Conservation (phyloP, 1,284 basidiomycete genomes). For the Ceratobasidium papillatum region DNA sequence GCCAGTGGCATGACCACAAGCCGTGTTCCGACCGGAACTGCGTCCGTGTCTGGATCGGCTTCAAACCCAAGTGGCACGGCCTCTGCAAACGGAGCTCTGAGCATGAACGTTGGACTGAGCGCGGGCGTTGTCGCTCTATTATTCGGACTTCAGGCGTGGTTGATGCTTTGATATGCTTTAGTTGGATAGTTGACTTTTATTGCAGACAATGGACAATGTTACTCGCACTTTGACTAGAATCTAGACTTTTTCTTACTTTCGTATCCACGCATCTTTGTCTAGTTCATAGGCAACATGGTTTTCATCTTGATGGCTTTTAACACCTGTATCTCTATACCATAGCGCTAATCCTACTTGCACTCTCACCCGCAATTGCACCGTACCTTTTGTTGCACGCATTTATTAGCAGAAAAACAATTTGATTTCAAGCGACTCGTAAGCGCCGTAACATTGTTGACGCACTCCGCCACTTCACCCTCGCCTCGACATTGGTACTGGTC, state of each 20-base stretch:
- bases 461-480: neutral
- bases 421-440: neutral
- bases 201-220: neutral
- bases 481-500: neutral
- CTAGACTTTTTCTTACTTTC: neutral
- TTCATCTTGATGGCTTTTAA: neutral
- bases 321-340: conserved; percentile 12
- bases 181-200: neutral
- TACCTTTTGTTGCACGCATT: neutral
- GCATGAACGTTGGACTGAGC: conserved; percentile 10
- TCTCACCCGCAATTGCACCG: too few relatives aligned
- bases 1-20: conserved; percentile 50
- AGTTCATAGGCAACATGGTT: neutral
- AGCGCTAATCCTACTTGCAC: neutral
- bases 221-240: neutral
- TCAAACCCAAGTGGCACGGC: neutral
- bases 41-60: conserved; percentile 8
- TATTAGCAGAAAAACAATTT: neutral
- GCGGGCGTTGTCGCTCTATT: conserved; percentile 3
- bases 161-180: conserved; percentile 22
- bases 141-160: conserved; percentile 23
- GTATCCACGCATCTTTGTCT: neutral
- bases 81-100: conserved; percentile 14
- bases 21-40: conserved; percentile 49
- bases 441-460: neutral